phyloP scores from a whole-genome alignment of 1,284 basidiomycete species.

The Trametes versicolor region DNA sequence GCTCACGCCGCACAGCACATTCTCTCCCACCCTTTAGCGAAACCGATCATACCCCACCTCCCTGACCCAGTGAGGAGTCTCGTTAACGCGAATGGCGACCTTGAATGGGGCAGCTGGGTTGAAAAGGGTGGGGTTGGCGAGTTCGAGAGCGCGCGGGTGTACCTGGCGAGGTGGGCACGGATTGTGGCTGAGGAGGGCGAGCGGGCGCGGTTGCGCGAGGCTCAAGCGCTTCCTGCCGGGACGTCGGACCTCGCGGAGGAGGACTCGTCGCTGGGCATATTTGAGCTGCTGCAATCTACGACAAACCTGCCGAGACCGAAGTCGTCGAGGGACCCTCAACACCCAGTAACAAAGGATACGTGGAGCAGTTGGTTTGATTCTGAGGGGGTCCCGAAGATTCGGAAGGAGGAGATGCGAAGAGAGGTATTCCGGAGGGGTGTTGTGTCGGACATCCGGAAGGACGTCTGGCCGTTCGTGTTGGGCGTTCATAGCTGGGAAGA shows the following conservation, averaged over 20 bases:
- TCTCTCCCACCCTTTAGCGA: constrained; percentile 91
- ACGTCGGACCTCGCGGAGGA: constrained; percentile 67
- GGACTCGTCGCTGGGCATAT: constrained; percentile 83
- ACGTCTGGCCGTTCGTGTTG: constrained; percentile 92
- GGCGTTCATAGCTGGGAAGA: constrained; percentile 86
- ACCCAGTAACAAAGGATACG: constrained; percentile 75
- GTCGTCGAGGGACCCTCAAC: constrained; percentile 72
- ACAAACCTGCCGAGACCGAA: constrained; percentile 82
- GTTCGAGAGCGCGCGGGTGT: constrained; percentile 96
- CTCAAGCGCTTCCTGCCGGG: constrained; percentile 65
- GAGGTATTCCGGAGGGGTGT: constrained; percentile 85
- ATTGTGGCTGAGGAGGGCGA: constrained; percentile 97
- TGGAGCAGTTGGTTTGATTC: constrained; percentile 80
- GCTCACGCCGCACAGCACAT: constrained; percentile 92
- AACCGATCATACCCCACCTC: constrained; percentile 93
- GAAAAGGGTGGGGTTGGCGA: constrained; percentile 90
- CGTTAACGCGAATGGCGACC: constrained; percentile 85
- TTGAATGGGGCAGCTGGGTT: constrained; percentile 88
- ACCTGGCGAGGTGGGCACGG: constrained; percentile 96
- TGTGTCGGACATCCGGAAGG: constrained; percentile 63
- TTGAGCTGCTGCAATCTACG: constrained; percentile 85
- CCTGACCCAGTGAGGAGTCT: constrained; percentile 91
- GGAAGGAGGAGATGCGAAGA: constrained; percentile 72
- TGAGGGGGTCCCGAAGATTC: constrained; percentile 74
- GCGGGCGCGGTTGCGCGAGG: constrained; percentile 81